A percentile compares a stretch with the other conserved stretches of the same genome.
Evolutionary conservation across 2,329 filamentous ascomycete genomes (phyloP).

Genomic region (Fusarium sp.): DNA sequence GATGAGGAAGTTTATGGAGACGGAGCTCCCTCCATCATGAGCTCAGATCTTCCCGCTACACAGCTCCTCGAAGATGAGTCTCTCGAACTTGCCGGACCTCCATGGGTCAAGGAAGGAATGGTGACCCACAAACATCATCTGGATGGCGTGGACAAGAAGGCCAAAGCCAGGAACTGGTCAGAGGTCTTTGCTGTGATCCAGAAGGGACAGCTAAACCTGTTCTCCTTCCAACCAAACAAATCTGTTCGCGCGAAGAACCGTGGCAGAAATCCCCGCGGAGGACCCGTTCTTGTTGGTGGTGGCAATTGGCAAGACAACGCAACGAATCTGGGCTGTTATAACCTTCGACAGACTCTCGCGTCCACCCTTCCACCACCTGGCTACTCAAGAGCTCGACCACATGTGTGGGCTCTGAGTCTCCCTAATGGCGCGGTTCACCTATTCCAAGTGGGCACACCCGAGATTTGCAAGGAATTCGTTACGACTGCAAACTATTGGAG

Average conservation of each 20-base stretch:
- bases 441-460: conserved; percentile 96
- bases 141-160: conserved; percentile 88
- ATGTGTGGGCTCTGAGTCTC: conserved; percentile 94
- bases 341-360: conserved; percentile 90
- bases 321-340: conserved; percentile 87
- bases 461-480: conserved; percentile 95
- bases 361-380: conserved; percentile 90
- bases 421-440: conserved; percentile 94
- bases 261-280: conserved; percentile 60
- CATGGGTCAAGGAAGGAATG: conserved; percentile 97
- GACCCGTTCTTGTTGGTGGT: conserved; percentile 80
- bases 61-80: conserved; percentile 91
- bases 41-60: conserved; percentile 68
- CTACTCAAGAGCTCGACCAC: conserved; percentile 88
- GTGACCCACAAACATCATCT: conserved; percentile 97
- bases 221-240: conserved; percentile 90
- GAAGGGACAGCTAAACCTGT: conserved; percentile 92
- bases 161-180: conserved; percentile 93
- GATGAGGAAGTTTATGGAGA: conserved; percentile 76
- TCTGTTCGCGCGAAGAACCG: conserved; percentile 76
- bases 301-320: conserved; percentile 99
- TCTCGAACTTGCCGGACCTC: conserved; percentile 90
- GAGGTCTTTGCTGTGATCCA: conserved; percentile 97
- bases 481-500: conserved; percentile 98
- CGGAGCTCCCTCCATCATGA: conserved; percentile 61